Base-by-base conservation (phyloP, 768 basidiomycete species). In the Amyloporia xantha region DNA sequence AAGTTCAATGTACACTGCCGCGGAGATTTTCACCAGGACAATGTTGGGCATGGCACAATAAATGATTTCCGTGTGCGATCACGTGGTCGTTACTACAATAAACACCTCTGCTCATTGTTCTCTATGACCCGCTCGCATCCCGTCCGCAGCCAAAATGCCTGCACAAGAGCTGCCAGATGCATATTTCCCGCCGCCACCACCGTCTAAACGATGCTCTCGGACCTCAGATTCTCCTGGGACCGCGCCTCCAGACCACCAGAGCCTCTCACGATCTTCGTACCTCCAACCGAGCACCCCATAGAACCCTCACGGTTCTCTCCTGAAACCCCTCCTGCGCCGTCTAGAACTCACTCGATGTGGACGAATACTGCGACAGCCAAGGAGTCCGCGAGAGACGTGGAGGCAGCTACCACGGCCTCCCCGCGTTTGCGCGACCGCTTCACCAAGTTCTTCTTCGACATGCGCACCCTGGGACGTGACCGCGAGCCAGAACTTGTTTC, bases 231-330 rank as follows among this genome's bases (percentile, higher is more conserved):
- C 23, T 42, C 41, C 24, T 42, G 41, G 41, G 41, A 42, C 25
- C 21, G 10, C 19, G 10, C 41, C 5, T 24, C 41, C 28, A 46
- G 5, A 12, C 27, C 28, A 23, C 41, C 12, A 12, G 27, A 44
- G 33, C 44, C 12, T 13, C n/a, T 25, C 17, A 13, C 50, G 2
- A 52, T 52, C 48, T 49, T 48, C 15, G 40, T 51, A 1, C 57
- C 57, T 11, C 54, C 58, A 6, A 48, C 51, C 27, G 53, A 62
- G 47, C 35, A 47, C 12, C 60, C 59, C 2, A 30, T 66, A 43
- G 66, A 67, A 48, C 49, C 50, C 2, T 74, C 73, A 38, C 71
- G 62, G 41, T 73, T 75, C 59, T 75, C 74, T 17, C 70, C 74
- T 30, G 68, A 69, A n/a, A 71, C 72, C 9, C 67, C 69, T 11